Evolutionary conservation across 345 rosid genomes (phyloP).

Genomic region (Eucalyptus pauciflora): DNA sequence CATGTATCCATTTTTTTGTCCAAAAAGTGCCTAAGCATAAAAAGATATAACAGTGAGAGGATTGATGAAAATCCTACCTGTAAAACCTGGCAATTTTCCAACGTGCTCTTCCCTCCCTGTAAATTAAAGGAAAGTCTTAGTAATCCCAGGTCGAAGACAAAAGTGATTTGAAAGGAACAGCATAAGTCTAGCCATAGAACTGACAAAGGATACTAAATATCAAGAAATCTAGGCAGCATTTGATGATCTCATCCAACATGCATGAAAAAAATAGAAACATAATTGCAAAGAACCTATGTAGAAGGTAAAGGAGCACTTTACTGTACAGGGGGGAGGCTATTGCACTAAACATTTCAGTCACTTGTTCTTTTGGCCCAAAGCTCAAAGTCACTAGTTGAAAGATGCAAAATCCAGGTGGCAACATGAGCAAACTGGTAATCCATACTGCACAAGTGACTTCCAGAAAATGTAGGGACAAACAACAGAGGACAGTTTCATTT

Average conservation of each 20-base stretch:
- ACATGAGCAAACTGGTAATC: neutral
- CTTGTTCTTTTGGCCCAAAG: neutral
- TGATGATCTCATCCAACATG: neutral
- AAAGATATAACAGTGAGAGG: neutral
- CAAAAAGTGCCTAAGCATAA: neutral
- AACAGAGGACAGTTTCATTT: neutral
- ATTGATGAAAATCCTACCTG: conserved; percentile 37
- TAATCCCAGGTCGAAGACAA: neutral
- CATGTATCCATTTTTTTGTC: neutral
- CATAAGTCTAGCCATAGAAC: neutral
- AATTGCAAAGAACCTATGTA: neutral
- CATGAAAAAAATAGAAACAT: neutral
- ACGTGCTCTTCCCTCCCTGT: conserved; percentile 95
- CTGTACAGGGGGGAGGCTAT: neutral
- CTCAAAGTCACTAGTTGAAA: neutral
- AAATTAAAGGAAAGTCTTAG: neutral
- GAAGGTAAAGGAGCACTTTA: neutral
- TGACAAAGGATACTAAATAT: neutral
- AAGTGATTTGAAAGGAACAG: neutral
- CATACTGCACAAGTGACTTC: neutral
- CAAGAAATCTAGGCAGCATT: neutral
- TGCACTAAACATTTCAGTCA: neutral
- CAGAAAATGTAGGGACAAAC: neutral
- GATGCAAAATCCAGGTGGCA: neutral
- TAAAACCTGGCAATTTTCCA: conserved; percentile 91